Percentiles rank a stretch among this genome's conserved stretches.
phyloP scores from a whole-genome alignment of 176 grass and related monocot genomes.

The Dendrocalamus sinicus region DNA sequence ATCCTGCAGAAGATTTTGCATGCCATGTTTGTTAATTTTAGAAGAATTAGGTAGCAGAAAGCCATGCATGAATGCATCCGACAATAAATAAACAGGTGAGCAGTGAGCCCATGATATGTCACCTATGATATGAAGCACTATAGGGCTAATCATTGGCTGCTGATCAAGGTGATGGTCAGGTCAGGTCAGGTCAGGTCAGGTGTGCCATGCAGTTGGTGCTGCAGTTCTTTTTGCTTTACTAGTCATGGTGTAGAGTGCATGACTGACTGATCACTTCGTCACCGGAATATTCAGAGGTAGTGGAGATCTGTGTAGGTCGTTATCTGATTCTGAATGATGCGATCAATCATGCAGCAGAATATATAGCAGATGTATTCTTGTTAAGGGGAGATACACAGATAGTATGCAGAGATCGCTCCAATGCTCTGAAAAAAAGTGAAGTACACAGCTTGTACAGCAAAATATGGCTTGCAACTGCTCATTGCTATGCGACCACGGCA shows the following conservation, averaged over 20 bases:
- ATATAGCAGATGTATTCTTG: neutral
- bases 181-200: neutral
- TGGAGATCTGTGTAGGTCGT: conserved; percentile 25
- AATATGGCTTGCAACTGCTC: no score
- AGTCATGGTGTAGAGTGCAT: conserved; percentile 26
- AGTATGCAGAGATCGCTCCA: no score
- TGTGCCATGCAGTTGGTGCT: conserved; percentile 42
- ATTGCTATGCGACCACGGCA: no score
- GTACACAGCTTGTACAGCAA: no score
- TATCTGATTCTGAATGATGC: conserved; percentile 3
- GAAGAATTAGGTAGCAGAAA: conserved; percentile 51
- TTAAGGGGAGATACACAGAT: no score
- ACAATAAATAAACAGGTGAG: conserved; percentile 41
- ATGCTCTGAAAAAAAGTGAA: no score
- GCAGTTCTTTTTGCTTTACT: conserved; percentile 1
- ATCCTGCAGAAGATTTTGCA: conserved; percentile 46
- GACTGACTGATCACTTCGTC: conserved; percentile 24
- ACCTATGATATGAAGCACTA: conserved; percentile 53
- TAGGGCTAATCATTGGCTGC: conserved; percentile 32
- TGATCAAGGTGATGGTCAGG: conserved; percentile 1
- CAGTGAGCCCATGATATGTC: conserved; percentile 25
- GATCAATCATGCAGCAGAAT: neutral
- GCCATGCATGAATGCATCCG: neutral
- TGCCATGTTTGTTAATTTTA: conserved; percentile 31
- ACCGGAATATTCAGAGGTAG: conserved; percentile 37